These are phyloP conservation scores for Colletotrichum echinochloae DNA, from an alignment of 2,329 filamentous ascomycete species.

Conservation along the genomic window DNA sequence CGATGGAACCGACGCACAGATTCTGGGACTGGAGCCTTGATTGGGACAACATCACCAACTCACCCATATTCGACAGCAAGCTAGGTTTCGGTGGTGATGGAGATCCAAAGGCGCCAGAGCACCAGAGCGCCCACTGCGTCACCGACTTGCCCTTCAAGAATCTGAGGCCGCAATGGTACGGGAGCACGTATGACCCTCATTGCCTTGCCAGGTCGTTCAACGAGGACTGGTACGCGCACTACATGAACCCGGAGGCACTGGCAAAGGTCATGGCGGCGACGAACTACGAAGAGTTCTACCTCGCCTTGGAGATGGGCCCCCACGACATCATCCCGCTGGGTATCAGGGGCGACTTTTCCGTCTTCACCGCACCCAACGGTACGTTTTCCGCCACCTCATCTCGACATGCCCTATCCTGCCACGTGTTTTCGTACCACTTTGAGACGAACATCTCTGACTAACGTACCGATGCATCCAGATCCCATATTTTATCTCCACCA, in stretches of 20 bases:
- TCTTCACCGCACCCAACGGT: constrained; percentile 30
- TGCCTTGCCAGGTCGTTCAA: constrained; percentile 37
- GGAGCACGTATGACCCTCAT: constrained; percentile 37
- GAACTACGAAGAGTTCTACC: constrained; percentile 36
- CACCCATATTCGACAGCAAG: constrained; percentile 38
- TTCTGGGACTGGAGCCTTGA: constrained; percentile 42
- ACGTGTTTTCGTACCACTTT: neutral
- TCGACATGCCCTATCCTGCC: neutral
- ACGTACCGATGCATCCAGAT: constrained; percentile 21
- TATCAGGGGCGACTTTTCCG: constrained; percentile 33
- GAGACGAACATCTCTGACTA: neutral
- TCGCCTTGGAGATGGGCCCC: constrained; percentile 34
- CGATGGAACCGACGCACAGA: neutral
- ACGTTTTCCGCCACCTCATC: neutral
- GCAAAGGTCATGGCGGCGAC: constrained; percentile 22
- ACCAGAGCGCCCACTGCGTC: neutral
- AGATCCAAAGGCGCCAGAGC: constrained; percentile 3
- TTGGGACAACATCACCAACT: constrained; percentile 39
- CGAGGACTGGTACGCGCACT: constrained; percentile 34
- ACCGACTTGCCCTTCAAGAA: constrained; percentile 1
- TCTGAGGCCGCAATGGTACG: constrained; percentile 33
- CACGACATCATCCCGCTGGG: constrained; percentile 39
- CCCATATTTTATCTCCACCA: constrained; percentile 45
- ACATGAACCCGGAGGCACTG: constrained; percentile 31
- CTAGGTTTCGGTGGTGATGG: constrained; percentile 41